Evolutionary conservation across 352 stramenopile genomes (phyloP).

Genomic region (Phytopythium oedochilum): DNA sequence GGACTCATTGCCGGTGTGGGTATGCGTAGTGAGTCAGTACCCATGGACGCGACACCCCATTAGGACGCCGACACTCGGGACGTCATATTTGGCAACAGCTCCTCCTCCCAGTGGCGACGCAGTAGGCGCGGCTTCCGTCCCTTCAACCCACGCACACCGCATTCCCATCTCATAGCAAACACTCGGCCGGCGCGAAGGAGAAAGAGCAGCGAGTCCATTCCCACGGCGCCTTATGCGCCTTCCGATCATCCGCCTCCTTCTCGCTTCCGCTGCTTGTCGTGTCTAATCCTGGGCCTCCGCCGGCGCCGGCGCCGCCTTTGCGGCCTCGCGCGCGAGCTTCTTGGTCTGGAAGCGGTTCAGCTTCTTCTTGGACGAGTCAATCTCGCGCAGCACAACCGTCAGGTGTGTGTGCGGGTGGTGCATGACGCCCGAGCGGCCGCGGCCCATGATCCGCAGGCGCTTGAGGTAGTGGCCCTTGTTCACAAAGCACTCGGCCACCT

Average conservation of each 20-base stretch:
- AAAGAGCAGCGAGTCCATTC: background rate
- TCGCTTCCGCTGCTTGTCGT: background rate
- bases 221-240: too few relatives aligned
- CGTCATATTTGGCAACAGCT: too few relatives aligned
- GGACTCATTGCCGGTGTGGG: too few relatives aligned
- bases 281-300: conserved; percentile 4
- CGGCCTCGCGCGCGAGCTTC: conserved; percentile 59
- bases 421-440: conserved; percentile 80
- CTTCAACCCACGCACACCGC: too few relatives aligned
- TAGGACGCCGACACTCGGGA: too few relatives aligned
- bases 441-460: conserved; percentile 80
- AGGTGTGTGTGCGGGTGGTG: conserved; percentile 79
- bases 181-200: background rate
- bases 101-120: too few relatives aligned
- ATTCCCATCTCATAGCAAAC: background rate
- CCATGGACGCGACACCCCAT: too few relatives aligned
- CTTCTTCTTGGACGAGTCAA: conserved; percentile 70
- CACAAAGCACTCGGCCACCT: conserved; percentile 82
- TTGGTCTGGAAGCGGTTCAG: conserved; percentile 75
- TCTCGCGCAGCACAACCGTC: conserved; percentile 74
- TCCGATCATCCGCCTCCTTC: too few relatives aligned
- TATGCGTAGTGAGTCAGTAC: too few relatives aligned
- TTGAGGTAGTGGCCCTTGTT: conserved; percentile 85
- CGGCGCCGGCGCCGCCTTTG: conserved; percentile 14
- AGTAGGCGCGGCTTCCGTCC: too few relatives aligned